Evolutionary conservation across 495 filamentous ascomycete species (phyloP), one percentile per base, ranked within the genome.

Genomic region (Astrothelium subdiscretum): DNA sequence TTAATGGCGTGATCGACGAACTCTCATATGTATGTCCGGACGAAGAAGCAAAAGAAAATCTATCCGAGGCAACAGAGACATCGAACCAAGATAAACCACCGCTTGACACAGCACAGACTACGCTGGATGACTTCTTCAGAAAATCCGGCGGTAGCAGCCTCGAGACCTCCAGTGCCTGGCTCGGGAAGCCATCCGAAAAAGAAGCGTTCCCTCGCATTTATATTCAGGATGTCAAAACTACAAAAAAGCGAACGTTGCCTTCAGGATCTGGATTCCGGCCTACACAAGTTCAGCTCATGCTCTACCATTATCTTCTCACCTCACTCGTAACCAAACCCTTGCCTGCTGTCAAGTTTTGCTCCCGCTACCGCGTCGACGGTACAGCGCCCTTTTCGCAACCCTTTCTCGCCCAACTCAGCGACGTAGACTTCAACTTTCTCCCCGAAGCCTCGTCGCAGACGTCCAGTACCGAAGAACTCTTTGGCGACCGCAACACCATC

Each of bases 1-100:
- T 98, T 59, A 92, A 87, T 72, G 94, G 95, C 4, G 75, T 97
- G 57, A 91, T 98, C 67, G 94, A 98, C 69, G 84, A 92, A 72
- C 72, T 98, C 4, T 88, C 85, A 27, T 91, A 88, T 64, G 77
- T 80, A 35, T 88, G 88, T 68, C 91, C 91, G 0, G 85, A 94
- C 64, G 72, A 78, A 1, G 79, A 82, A 54, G 79, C 90, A 18
- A 87, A 91, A 71, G 80, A 81, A 29, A 20, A 60, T 22, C 62
- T 68, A 31, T 22, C 59, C 10, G 57, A 59, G 11, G 42, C 24
- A 5, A 40, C 32, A 20, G 61, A 65, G 27, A 52, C 26, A 13
- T 31, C 6, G 12, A 44, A 59, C 27, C 42, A 58, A 59, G 62
- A 61, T 24, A 32, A 26, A 13, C 40, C 63, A 22, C 72, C 73